A percentile compares a stretch with the other conserved stretches of the same genome.
These are phyloP conservation scores for Sungouiella thailandica DNA, from an alignment of 805 yeast genomes.

Conservation along the genomic window DNA sequence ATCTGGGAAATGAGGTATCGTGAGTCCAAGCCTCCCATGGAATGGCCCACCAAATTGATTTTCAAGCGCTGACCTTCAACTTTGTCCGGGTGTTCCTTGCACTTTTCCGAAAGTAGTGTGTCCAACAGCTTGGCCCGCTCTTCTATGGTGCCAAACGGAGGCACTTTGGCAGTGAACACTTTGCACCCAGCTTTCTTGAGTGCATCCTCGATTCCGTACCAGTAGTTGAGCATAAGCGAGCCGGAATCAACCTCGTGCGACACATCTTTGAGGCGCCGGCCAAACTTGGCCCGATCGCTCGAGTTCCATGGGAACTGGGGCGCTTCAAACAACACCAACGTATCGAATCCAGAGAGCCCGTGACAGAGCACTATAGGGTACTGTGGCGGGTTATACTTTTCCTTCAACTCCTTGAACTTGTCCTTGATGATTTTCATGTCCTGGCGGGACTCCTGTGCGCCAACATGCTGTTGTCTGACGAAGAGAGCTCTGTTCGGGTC, in stretches of 20 bases:
- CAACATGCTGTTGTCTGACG: neutral
- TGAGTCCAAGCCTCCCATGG: constrained; percentile 92
- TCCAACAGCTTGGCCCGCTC: constrained; percentile 60
- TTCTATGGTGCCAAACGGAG: constrained; percentile 74
- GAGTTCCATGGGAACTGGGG: constrained; percentile 9
- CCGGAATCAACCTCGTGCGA: constrained; percentile 4
- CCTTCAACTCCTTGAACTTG: constrained; percentile 24
- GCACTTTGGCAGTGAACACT: constrained; percentile 71
- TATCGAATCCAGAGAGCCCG: constrained; percentile 82
- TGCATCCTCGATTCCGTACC: constrained; percentile 72
- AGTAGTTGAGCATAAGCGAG: constrained; percentile 55
- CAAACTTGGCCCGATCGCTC: neutral
- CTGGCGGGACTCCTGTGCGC: neutral
- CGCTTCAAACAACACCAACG: constrained; percentile 16
- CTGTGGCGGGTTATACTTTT: constrained; percentile 53
- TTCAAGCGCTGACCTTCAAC: constrained; percentile 31
- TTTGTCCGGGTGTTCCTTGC: constrained; percentile 14
- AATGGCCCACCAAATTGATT: constrained; percentile 78
- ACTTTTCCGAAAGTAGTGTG: constrained; percentile 38
- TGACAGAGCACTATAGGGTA: constrained; percentile 80
- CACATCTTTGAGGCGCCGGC: neutral
- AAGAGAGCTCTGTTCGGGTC: neutral
- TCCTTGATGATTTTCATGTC: constrained; percentile 23
- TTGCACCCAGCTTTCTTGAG: constrained; percentile 58
- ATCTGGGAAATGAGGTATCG: constrained; percentile 65